phyloP scores from a whole-genome alignment of 163 green algal species.

The Volvox carteri region DNA sequence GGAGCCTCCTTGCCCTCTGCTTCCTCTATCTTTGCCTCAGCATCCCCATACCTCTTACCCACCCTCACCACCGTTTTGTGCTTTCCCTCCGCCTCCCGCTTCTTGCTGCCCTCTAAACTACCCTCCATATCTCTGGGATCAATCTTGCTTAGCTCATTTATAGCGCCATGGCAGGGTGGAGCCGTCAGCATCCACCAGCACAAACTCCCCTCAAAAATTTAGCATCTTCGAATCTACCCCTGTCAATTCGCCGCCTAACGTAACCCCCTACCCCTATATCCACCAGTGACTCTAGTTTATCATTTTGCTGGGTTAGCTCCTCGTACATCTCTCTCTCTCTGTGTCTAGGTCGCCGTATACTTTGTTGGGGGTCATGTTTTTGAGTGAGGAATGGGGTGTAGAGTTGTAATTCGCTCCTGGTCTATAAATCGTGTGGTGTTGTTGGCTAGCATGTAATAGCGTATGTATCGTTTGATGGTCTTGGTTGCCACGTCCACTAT shows the following conservation, averaged over 20 bases:
- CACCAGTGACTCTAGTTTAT: not conserved
- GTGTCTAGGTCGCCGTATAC: not conserved
- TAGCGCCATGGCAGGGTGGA: not conserved
- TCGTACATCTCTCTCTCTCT: not conserved
- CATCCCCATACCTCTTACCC: not conserved
- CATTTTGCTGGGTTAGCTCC: not conserved
- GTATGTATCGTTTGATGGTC: not conserved
- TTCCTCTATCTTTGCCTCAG: not conserved
- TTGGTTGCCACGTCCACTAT: slow-evolving; percentile 18
- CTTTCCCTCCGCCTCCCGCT: not conserved
- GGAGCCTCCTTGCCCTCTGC: not conserved
- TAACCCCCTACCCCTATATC: slow-evolving; percentile 13
- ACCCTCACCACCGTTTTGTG: not conserved
- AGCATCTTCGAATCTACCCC: not conserved
- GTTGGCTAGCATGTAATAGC: not conserved
- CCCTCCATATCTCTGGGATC: not conserved
- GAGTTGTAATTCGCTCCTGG: not conserved
- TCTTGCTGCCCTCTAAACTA: not conserved
- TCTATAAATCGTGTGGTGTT: not conserved
- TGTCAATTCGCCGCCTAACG: slow-evolving; percentile 5
- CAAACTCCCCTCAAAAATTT: not conserved
- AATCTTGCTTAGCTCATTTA: not conserved
- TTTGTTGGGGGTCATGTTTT: not conserved
- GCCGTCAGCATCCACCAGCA: not conserved
- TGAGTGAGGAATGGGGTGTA: not conserved